These are phyloP conservation scores for Ziziphus jujuba DNA, from an alignment of 306 rosid species.

Conservation along the genomic window DNA sequence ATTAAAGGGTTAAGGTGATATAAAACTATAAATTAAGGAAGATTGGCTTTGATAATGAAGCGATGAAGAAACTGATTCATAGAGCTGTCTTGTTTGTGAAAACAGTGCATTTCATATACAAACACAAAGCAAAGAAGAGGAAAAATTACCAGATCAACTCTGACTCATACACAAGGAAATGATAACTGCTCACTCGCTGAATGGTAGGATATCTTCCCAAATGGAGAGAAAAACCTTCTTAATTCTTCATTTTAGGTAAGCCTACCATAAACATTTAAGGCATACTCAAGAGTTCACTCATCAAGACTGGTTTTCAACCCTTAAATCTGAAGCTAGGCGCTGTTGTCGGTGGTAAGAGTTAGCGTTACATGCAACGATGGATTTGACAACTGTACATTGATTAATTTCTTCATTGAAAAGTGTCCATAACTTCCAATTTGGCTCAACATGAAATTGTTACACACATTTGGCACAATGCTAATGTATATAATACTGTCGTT, in stretches of 20 bases:
- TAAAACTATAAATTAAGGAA: not conserved
- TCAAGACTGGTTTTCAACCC: not conserved
- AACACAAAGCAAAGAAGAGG: not conserved
- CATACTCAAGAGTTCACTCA: constrained; percentile 9
- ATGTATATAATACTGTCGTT: constrained; percentile 8
- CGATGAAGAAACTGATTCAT: not conserved
- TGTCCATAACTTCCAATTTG: constrained; percentile 24
- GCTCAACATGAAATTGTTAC: constrained; percentile 10
- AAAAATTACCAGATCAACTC: constrained; percentile 20
- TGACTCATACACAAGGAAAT: not conserved
- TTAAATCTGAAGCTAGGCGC: constrained; percentile 9
- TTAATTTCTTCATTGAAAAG: constrained; percentile 9
- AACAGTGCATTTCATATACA: not conserved
- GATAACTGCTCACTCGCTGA: constrained; percentile 1
- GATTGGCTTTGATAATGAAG: constrained; percentile 3
- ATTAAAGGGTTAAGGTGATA: not conserved
- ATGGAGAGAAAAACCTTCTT: not conserved
- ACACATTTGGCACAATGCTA: constrained; percentile 14
- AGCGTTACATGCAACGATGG: constrained; percentile 31
- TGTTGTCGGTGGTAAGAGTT: constrained; percentile 3
- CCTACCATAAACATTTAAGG: not conserved
- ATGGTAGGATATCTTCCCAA: not conserved
- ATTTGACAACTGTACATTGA: constrained; percentile 37
- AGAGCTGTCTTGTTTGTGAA: not conserved
- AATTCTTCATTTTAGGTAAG: constrained; percentile 14